Percentiles rank a stretch among this genome's conserved stretches.
Evolutionary conservation across 2,329 filamentous ascomycete species (phyloP).

Genomic region (Verticillium nonalfalfae): DNA sequence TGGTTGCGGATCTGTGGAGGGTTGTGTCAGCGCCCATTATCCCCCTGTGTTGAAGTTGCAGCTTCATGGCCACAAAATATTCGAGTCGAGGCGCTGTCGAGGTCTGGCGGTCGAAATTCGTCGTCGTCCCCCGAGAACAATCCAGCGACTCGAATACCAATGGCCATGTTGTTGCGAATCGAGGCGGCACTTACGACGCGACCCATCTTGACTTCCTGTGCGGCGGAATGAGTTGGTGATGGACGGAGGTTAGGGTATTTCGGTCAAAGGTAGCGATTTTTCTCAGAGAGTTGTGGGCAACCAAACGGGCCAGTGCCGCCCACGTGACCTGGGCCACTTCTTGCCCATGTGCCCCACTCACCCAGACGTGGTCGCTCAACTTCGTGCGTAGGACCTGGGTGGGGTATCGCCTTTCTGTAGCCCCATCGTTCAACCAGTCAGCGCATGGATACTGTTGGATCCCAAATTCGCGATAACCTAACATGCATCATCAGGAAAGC

Average conservation of each 20-base stretch:
- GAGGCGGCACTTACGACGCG: constrained; percentile 35
- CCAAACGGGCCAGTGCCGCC: neutral
- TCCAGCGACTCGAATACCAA: neutral
- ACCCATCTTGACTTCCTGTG: constrained; percentile 39
- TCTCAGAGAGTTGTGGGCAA: neutral
- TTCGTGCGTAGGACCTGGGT: neutral
- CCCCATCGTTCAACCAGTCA: neutral
- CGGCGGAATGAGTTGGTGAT: constrained; percentile 3
- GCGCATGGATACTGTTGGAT: neutral
- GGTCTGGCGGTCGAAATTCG: neutral
- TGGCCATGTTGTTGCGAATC: constrained; percentile 5
- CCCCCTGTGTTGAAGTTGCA: neutral
- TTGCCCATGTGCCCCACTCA: neutral
- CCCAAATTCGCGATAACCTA: neutral
- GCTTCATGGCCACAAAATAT: neutral
- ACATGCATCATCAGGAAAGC: neutral
- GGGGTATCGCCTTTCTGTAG: neutral
- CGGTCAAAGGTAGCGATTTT: neutral
- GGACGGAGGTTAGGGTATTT: constrained; percentile 2
- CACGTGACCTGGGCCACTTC: neutral
- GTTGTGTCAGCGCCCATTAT: neutral
- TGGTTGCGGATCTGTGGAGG: constrained; percentile 55
- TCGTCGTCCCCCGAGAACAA: neutral
- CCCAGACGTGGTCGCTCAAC: neutral
- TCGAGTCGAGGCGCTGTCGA: neutral